Evolutionary conservation across 108 stramenopile species (phyloP).

Genomic region (Aurantiochytrium sp.): DNA sequence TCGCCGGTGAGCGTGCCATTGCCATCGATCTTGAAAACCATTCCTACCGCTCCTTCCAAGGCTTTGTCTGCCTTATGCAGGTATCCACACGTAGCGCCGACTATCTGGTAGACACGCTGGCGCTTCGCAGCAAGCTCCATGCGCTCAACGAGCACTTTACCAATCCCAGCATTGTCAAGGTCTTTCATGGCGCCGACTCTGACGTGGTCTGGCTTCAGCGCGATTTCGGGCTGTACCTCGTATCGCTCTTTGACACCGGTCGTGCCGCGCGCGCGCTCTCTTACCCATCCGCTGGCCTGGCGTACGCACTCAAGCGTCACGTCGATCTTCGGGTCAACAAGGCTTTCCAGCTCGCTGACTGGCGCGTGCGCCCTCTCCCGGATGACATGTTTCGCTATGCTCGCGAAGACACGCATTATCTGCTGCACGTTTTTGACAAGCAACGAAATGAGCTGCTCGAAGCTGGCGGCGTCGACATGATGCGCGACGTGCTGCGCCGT

Average conservation of each 20-base stretch:
- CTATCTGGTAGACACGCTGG: constrained; percentile 85
- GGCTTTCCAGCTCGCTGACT: constrained; percentile 86
- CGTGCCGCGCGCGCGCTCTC: constrained; percentile 68
- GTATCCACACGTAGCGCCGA: constrained; percentile 55
- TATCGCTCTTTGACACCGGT: constrained; percentile 90
- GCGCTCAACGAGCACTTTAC: constrained; percentile 61
- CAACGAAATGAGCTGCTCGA: constrained; percentile 30
- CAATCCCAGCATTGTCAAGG: constrained; percentile 84
- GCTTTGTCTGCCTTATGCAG: constrained; percentile 92
- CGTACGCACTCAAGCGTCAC: constrained; percentile 69
- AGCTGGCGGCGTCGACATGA: not conserved
- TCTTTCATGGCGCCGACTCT: constrained; percentile 90
- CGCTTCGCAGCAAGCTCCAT: constrained; percentile 44
- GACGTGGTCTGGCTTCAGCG: constrained; percentile 97
- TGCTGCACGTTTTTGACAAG: constrained; percentile 75
- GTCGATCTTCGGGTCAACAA: constrained; percentile 71
- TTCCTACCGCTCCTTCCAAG: constrained; percentile 78
- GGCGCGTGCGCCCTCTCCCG: constrained; percentile 85
- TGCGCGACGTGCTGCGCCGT: not conserved
- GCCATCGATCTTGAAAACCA: constrained; percentile 85
- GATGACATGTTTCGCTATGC: constrained; percentile 71
- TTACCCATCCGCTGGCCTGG: constrained; percentile 61
- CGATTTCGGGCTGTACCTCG: constrained; percentile 90
- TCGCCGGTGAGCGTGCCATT: constrained; percentile 22
- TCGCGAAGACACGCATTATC: constrained; percentile 83